A percentile compares a stretch with the other conserved stretches of the same genome.
These are phyloP conservation scores for Hygrocybe coccinea DNA, from an alignment of 768 basidiomycete species.

Conservation along the genomic window DNA sequence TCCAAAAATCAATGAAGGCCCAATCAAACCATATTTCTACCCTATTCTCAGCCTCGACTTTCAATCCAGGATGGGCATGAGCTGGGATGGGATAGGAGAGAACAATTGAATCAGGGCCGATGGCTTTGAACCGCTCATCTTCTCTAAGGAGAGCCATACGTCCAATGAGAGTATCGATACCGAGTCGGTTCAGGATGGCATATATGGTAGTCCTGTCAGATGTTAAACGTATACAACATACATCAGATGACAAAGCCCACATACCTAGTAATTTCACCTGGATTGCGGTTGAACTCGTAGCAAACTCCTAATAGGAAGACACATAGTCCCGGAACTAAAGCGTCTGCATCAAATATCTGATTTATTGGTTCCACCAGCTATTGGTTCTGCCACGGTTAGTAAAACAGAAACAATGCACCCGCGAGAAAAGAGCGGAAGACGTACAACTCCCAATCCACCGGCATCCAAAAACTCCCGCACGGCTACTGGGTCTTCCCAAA, in stretches of 20 bases:
- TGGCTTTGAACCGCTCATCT: slow-evolving; percentile 86
- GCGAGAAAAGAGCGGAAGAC: slow-evolving; percentile 28
- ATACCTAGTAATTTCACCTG: slow-evolving; percentile 91
- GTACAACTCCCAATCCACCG: slow-evolving; percentile 84
- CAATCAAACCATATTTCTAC: slow-evolving; percentile 97
- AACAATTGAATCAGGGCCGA: slow-evolving; percentile 82
- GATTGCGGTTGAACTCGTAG: slow-evolving; percentile 95
- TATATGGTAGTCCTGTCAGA: slow-evolving; percentile 68
- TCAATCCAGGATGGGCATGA: slow-evolving; percentile 31
- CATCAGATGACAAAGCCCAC: slow-evolving; percentile 17
- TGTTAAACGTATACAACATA: slow-evolving; percentile 2
- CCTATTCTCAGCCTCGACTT: slow-evolving; percentile 48
- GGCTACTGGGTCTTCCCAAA: slow-evolving; percentile 91
- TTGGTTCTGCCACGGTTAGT: background rate
- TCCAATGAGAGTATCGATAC: slow-evolving; percentile 82
- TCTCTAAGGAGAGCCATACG: slow-evolving; percentile 85
- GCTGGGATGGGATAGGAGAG: slow-evolving; percentile 44
- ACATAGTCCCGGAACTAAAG: slow-evolving; percentile 82
- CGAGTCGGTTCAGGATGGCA: slow-evolving; percentile 85
- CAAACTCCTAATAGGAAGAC: slow-evolving; percentile 89
- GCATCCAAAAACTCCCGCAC: slow-evolving; percentile 88
- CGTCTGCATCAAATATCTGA: slow-evolving; percentile 80
- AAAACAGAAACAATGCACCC: background rate
- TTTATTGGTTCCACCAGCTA: slow-evolving; percentile 95
- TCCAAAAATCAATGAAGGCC: slow-evolving; percentile 98